Conservation (phyloP, 2,329 filamentous ascomycete species). For the Epichloe scottii region DNA sequence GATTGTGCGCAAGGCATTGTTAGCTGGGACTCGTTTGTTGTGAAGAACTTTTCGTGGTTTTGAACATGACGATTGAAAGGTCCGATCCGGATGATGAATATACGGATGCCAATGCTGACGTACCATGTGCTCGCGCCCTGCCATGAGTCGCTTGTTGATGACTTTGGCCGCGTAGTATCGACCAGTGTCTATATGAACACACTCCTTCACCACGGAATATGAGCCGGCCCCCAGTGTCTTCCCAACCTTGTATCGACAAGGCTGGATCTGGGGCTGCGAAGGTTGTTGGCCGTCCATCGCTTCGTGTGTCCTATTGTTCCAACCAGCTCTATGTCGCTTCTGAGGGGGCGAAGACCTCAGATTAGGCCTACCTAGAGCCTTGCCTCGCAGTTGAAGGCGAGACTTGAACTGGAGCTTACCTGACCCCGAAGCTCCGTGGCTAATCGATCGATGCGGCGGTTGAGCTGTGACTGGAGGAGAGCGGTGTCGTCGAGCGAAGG, state of each 20-base stretch:
- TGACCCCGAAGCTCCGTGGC: background rate
- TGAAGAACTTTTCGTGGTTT: background rate
- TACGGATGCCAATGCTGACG: conserved; percentile 9
- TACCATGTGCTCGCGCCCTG: conserved; percentile 96
- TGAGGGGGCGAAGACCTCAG: background rate
- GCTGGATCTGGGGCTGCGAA: conserved; percentile 59
- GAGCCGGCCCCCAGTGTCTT: conserved; percentile 95
- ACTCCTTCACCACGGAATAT: conserved; percentile 98
- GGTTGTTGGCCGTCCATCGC: conserved; percentile 17
- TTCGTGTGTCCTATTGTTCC: background rate
- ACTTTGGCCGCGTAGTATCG: conserved; percentile 98
- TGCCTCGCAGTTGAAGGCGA: background rate
- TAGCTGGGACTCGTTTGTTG: background rate
- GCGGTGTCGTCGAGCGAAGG: background rate
- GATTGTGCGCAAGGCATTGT: background rate
- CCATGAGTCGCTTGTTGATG: conserved; percentile 98
- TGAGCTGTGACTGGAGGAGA: background rate
- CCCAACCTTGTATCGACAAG: conserved; percentile 95
- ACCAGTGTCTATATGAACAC: conserved; percentile 94
- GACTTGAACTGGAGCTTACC: background rate
- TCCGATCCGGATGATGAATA: background rate
- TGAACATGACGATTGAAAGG: background rate
- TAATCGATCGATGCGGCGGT: background rate
- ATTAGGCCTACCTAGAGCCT: background rate
- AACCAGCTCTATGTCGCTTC: background rate